Percentiles rank a stretch among this genome's conserved stretches.
These are phyloP conservation scores for Pestalotiopsis sp. DNA, from an alignment of 2,329 filamentous ascomycete genomes.

Conservation along the genomic window DNA sequence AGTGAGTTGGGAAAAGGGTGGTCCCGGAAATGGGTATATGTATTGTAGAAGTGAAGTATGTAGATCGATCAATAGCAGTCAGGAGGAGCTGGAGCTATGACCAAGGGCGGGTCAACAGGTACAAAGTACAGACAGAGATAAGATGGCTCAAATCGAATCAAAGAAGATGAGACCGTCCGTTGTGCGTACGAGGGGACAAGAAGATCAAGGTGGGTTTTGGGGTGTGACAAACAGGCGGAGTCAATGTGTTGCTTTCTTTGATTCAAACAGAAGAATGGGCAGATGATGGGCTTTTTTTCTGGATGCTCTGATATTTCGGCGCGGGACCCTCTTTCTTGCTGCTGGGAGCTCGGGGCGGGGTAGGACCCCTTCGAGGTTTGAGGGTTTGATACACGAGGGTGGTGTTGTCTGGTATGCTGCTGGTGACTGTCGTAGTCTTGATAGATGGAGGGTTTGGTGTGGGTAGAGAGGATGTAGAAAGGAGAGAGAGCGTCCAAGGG, in stretches of 20 bases:
- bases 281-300: background rate
- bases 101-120: background rate
- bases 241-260: constrained; percentile 1
- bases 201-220: background rate
- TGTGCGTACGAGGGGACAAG: background rate
- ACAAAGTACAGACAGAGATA: background rate
- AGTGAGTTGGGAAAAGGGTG: background rate
- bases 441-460: background rate
- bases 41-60: background rate
- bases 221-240: constrained; percentile 6
- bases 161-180: constrained; percentile 1
- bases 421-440: background rate
- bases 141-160: background rate
- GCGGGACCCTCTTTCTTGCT: constrained; percentile 1
- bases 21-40: background rate
- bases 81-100: background rate
- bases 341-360: constrained; percentile 1
- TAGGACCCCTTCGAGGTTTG: background rate
- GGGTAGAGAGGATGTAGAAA: background rate
- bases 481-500: background rate
- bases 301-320: constrained; percentile 2
- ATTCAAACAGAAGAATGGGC: background rate
- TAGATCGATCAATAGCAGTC: background rate
- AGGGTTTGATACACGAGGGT: background rate
- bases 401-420: background rate